These are phyloP conservation scores for Crucibulum laeve DNA, from an alignment of 768 basidiomycete genomes.

Conservation along the genomic window DNA sequence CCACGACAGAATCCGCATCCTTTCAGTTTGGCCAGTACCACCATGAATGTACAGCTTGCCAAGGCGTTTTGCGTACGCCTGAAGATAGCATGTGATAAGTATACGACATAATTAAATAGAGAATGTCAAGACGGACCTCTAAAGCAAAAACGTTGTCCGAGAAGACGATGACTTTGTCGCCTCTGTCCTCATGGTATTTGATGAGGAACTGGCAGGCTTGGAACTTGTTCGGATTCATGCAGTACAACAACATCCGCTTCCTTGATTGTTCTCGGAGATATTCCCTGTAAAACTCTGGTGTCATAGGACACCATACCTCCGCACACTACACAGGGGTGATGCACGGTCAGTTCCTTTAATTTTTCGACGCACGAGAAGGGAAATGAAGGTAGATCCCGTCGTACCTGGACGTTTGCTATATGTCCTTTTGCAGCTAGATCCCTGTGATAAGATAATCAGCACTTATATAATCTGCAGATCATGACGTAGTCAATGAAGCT, in stretches of 20 bases:
- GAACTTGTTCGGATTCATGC: constrained; percentile 99
- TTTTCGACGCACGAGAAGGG: background rate
- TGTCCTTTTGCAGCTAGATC: constrained; percentile 98
- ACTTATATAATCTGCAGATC: constrained; percentile 10
- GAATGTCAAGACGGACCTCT: constrained; percentile 57
- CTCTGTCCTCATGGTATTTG: constrained; percentile 95
- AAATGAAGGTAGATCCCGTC: constrained; percentile 13
- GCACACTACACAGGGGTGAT: constrained; percentile 64
- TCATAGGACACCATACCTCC: constrained; percentile 99
- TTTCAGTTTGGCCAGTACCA: constrained; percentile 89
- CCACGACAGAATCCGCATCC: constrained; percentile 90
- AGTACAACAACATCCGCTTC: constrained; percentile 94
- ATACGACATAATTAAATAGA: constrained; percentile 2
- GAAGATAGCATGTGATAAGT: constrained; percentile 4
- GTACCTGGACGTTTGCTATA: constrained; percentile 98
- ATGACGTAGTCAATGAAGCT: no score
- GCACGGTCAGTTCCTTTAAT: constrained; percentile 4
- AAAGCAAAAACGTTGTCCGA: constrained; percentile 97
- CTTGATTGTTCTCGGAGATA: constrained; percentile 91
- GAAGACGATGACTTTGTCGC: constrained; percentile 99
- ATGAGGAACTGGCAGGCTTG: constrained; percentile 99
- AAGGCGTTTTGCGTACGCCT: constrained; percentile 93
- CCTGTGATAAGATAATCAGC: constrained; percentile 24
- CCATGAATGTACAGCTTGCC: constrained; percentile 96
- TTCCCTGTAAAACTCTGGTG: constrained; percentile 97